Evolutionary conservation across 345 rosid genomes (phyloP), one percentile per base, ranked within the genome.

Genomic region (Eucalyptus marginata): DNA sequence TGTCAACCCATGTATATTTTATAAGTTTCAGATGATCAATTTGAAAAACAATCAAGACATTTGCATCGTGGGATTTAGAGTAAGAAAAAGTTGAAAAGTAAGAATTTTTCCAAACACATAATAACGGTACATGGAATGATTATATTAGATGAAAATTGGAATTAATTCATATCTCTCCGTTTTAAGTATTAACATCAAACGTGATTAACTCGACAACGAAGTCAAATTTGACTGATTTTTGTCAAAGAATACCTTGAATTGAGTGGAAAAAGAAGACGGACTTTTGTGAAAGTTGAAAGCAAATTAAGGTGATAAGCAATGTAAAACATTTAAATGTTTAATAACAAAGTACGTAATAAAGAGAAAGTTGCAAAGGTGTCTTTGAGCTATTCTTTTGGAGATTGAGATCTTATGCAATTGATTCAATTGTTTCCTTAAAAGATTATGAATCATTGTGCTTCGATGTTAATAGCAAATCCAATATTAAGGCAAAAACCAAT

Each of bases 41-140:
- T 33, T 36, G 12, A 11, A 76, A 20, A 76, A 76, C 7, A 33
- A 0, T 8, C 11, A 8, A 68, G 36, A 10, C 10, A 1, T 36
- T 2, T 76, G 27, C 8, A 36, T 10, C 1, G 1, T 11, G 46
- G 1, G 47, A 76, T 10, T 20, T 6, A 15, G 2, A 76, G 7
- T 76, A 16, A 18, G 15, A 3, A 18, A 71, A 2, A 76, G 20
- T 4, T 20, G 15, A 76, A 36, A 76, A 36, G 83, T 36, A 76
- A 76, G 4, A 36, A 6, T 40, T 44, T 40, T 5, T 20, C 5
- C 1, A 0, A 20, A 0, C 44, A 40, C 12, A 2, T 33, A 1
- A 33, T 36, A 36, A 0, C 0, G 0, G 33, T 16, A 17, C 4
- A 0, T 71, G 81, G 7, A 36, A 36, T 71, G 44, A 71, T 71